These are phyloP conservation scores for Darksidea phi DNA, from an alignment of 495 filamentous ascomycete species.

Conservation along the genomic window DNA sequence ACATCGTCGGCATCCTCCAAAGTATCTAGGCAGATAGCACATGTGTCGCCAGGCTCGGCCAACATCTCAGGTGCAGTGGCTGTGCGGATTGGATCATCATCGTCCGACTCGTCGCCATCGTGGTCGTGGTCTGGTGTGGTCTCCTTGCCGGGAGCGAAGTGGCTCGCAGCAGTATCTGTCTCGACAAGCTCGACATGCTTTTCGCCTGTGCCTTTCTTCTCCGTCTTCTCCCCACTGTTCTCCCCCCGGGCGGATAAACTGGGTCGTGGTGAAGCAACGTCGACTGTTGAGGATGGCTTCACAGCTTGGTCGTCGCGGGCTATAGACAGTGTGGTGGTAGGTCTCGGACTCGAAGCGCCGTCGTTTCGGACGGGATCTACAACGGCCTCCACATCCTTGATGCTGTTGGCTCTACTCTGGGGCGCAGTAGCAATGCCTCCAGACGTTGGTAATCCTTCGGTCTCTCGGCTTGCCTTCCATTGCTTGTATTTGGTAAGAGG, in stretches of 20 bases:
- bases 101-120: constrained; percentile 64
- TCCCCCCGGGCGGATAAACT: constrained; percentile 9
- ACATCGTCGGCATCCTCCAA: constrained; percentile 96
- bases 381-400: constrained; percentile 62
- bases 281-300: constrained; percentile 14
- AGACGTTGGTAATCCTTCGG: constrained; percentile 76
- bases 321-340: constrained; percentile 33
- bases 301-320: constrained; percentile 35
- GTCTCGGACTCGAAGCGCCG: constrained; percentile 36
- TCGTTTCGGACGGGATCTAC: constrained; percentile 44
- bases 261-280: constrained; percentile 7
- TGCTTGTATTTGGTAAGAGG: constrained; percentile 93
- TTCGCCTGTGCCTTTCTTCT: neutral
- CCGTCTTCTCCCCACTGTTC: neutral
- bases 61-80: constrained; percentile 80
- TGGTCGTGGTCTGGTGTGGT: constrained; percentile 15
- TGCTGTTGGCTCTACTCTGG: constrained; percentile 64
- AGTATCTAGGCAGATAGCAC: constrained; percentile 92
- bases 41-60: constrained; percentile 86
- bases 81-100: constrained; percentile 81
- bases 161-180: constrained; percentile 25
- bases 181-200: constrained; percentile 15
- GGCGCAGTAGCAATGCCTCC: constrained; percentile 77
- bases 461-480: constrained; percentile 82
- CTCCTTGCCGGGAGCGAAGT: constrained; percentile 21